Evolutionary conservation across 257 asterid species (phyloP).

Genomic region (Mentha longifolia): DNA sequence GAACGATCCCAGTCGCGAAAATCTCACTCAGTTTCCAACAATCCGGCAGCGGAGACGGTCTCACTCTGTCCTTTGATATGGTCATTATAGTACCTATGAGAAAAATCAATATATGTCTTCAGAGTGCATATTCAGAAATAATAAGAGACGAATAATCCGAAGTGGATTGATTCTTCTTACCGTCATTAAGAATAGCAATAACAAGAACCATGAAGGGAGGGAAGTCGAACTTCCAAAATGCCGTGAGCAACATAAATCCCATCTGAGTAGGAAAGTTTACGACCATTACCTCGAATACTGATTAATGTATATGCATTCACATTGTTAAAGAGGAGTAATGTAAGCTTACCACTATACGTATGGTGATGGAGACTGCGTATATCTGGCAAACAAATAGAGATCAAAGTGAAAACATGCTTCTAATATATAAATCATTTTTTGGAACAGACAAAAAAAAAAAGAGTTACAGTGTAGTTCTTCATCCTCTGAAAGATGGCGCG

Average conservation of each 20-base stretch:
- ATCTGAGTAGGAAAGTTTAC: slow-evolving; percentile 40
- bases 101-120: neutral
- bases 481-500: slow-evolving; percentile 75
- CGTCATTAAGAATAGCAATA: slow-evolving; percentile 71
- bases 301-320: neutral
- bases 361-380: slow-evolving; percentile 74
- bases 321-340: neutral
- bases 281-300: neutral
- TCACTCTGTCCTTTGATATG: slow-evolving; percentile 66
- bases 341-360: slow-evolving; percentile 70
- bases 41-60: slow-evolving; percentile 70
- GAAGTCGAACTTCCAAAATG: slow-evolving; percentile 65
- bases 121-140: too few species aligned
- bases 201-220: slow-evolving; percentile 79
- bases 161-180: slow-evolving; percentile 32
- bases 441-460: too few species aligned
- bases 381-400: slow-evolving; percentile 47
- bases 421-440: too few species aligned
- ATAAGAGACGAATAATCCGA: neutral
- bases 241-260: slow-evolving; percentile 66
- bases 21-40: slow-evolving; percentile 67
- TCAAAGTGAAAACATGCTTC: neutral
- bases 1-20: slow-evolving; percentile 60
- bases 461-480: slow-evolving; percentile 65
- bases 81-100: slow-evolving; percentile 68